phyloP scores from a whole-genome alignment of 2,329 filamentous ascomycete genomes.

The Herpotrichia juniperi region DNA sequence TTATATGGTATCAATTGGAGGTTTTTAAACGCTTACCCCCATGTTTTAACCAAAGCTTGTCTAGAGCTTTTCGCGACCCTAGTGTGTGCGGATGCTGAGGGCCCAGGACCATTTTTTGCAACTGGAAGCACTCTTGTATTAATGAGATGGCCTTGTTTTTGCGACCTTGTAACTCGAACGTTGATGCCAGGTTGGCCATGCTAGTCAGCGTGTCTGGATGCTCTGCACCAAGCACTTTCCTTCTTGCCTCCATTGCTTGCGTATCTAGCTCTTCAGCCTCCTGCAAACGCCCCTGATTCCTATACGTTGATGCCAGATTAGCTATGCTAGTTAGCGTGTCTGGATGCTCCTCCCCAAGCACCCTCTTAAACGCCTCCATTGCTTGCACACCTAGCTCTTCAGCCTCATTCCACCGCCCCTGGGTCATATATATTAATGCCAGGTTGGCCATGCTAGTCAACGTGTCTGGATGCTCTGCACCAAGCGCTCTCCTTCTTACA shows the following conservation, averaged over 20 bases:
- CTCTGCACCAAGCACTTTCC: background rate
- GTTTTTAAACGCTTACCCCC: too few species aligned
- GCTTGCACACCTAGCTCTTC: conserved; percentile 1
- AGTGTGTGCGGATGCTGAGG: conserved; percentile 12
- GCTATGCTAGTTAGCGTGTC: too few species aligned
- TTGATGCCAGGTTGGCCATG: conserved; percentile 11
- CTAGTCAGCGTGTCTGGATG: background rate
- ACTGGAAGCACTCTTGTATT: conserved; percentile 10
- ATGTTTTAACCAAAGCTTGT: too few species aligned
- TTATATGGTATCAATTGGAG: too few species aligned
- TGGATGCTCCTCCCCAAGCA: too few species aligned
- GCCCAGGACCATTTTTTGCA: conserved; percentile 10
- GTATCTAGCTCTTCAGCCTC: too few species aligned
- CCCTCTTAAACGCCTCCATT: background rate
- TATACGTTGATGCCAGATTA: too few species aligned
- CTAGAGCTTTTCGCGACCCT: too few species aligned
- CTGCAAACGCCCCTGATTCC: too few species aligned
- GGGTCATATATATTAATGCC: conserved; percentile 5
- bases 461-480: background rate
- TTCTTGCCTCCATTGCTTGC: too few species aligned
- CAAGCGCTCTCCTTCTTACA: conserved; percentile 1
- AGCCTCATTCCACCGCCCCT: conserved; percentile 5
- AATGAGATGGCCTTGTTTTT: conserved; percentile 8
- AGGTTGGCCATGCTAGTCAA: conserved; percentile 7
- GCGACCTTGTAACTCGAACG: conserved; percentile 5